Conservation (phyloP, 352 stramenopile species). For the Pythium pyrilobum region DNA sequence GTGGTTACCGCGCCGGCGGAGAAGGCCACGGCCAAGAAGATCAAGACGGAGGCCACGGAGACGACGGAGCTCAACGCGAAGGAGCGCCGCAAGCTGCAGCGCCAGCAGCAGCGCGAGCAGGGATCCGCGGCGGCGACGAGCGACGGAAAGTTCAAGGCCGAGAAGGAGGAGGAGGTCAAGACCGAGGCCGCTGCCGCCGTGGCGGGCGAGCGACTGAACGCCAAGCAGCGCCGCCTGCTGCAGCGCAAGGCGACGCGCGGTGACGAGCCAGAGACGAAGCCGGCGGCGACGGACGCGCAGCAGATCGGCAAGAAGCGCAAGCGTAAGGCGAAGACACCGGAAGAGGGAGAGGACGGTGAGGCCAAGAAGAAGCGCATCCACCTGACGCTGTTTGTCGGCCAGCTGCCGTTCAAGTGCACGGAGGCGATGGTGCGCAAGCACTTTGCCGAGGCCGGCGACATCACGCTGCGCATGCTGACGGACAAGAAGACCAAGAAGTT, state of each 20-base stretch:
- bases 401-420: constrained; percentile 74
- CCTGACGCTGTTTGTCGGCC: constrained; percentile 80
- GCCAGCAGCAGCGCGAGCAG: constrained; percentile 16
- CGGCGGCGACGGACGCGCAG: not conserved
- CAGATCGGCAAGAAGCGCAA: constrained; percentile 47
- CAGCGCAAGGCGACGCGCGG: constrained; percentile 39
- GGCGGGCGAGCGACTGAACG: constrained; percentile 26
- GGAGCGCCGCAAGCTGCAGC: constrained; percentile 40
- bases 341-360: constrained; percentile 17
- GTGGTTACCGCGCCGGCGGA: not conserved
- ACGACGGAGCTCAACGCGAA: constrained; percentile 25
- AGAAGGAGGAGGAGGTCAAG: constrained; percentile 15
- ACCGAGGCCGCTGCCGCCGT: not conserved
- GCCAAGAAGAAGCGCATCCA: constrained; percentile 76
- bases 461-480: constrained; percentile 75
- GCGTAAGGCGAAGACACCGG: constrained; percentile 22
- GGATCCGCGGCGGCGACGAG: constrained; percentile 16
- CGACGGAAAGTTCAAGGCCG: constrained; percentile 15
- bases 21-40: not conserved
- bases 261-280: constrained; percentile 22
- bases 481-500: constrained; percentile 83
- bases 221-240: constrained; percentile 51
- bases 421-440: constrained; percentile 59
- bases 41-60: constrained; percentile 1
- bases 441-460: constrained; percentile 69